These are phyloP conservation scores for Echites panduratus DNA, from an alignment of 257 asterid genomes.

Conservation along the genomic window DNA sequence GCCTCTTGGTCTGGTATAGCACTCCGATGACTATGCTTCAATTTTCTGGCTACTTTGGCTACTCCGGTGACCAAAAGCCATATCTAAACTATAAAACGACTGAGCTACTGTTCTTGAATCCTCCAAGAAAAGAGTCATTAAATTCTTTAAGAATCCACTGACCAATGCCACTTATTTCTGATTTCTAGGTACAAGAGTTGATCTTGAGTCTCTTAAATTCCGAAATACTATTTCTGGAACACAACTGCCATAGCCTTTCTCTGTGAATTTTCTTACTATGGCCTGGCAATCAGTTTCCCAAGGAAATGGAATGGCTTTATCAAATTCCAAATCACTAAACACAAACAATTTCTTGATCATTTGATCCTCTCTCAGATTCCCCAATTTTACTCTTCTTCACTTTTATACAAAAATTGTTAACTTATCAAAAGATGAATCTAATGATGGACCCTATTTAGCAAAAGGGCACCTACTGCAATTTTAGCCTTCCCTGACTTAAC, in stretches of 20 bases:
- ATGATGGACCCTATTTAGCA: too few relatives aligned
- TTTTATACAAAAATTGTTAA: too few relatives aligned
- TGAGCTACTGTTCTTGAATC: too few relatives aligned
- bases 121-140: slow-evolving; percentile 37
- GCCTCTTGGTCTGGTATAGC: too few relatives aligned
- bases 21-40: too few relatives aligned
- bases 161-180: slow-evolving; percentile 36
- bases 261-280: slow-evolving; percentile 32
- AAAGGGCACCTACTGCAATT: slow-evolving; percentile 13
- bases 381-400: too few relatives aligned
- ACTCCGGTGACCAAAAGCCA: too few relatives aligned
- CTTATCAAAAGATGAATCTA: too few relatives aligned
- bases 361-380: neutral
- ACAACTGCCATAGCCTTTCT: slow-evolving; percentile 28
- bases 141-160: slow-evolving; percentile 45
- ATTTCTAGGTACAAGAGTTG: slow-evolving; percentile 32
- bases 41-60: too few relatives aligned
- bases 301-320: slow-evolving; percentile 14
- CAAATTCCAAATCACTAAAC: slow-evolving; percentile 16
- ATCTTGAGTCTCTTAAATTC: slow-evolving; percentile 42
- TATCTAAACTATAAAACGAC: too few relatives aligned
- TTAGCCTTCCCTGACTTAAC: slow-evolving; percentile 12
- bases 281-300: slow-evolving; percentile 47
- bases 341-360: slow-evolving; percentile 10
- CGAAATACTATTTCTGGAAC: slow-evolving; percentile 55